phyloP scores from a whole-genome alignment of 1,284 basidiomycete species.

The Vanrija pseudolonga region DNA sequence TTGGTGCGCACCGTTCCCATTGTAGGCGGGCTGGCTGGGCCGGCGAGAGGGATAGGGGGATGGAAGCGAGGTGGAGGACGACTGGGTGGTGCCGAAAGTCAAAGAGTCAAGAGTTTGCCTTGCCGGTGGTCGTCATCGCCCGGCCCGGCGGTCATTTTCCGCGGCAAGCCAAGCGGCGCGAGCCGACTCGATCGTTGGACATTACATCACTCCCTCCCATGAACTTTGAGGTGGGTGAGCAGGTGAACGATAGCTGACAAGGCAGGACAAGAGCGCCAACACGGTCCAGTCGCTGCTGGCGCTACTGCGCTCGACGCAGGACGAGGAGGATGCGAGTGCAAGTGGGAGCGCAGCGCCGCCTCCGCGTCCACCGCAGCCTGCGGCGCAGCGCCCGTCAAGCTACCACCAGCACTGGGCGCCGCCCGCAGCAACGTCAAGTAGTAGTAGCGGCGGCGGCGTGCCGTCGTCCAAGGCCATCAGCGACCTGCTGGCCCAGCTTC shows the following conservation, averaged over 20 bases:
- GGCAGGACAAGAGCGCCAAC: slow-evolving; percentile 20
- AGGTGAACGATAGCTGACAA: not conserved
- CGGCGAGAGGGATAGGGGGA: not conserved
- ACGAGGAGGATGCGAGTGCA: slow-evolving; percentile 2
- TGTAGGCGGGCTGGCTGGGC: not conserved
- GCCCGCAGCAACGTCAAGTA: not conserved
- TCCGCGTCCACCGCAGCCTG: not conserved
- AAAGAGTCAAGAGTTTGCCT: not conserved
- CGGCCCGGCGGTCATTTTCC: too few species aligned
- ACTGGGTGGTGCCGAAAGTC: not conserved
- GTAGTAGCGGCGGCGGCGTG: not conserved
- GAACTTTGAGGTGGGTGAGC: slow-evolving; percentile 10
- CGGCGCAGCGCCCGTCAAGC: not conserved
- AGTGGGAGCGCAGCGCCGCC: not conserved
- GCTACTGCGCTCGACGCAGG: slow-evolving; percentile 35
- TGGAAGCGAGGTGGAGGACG: not conserved
- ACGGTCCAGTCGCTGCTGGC: slow-evolving; percentile 37
- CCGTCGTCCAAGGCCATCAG: not conserved
- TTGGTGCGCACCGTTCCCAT: not conserved
- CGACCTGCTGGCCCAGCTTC: slow-evolving; percentile 10
- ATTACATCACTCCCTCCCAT: slow-evolving; percentile 7
- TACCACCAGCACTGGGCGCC: not conserved
- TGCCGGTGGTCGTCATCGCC: slow-evolving; percentile 7
- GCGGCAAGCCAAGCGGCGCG: not conserved
- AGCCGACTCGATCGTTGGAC: slow-evolving; percentile 1